Evolutionary conservation across 176 grass and related monocot species (phyloP).

Genomic region (Chloris gayana): DNA sequence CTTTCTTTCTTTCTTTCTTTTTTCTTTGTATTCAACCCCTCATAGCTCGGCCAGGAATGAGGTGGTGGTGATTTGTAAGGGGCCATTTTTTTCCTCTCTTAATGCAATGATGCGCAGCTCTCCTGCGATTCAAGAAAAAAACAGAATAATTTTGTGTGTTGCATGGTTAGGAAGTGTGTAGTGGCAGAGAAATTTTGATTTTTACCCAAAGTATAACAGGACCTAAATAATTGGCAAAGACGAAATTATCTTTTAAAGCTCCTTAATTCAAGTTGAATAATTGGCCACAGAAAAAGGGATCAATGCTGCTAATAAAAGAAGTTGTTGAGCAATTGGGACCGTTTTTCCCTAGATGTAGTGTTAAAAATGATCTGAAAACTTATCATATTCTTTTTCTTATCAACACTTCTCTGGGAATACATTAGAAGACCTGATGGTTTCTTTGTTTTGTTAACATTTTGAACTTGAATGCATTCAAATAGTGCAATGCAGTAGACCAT

Average conservation of each 20-base stretch:
- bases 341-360: neutral
- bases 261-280: neutral
- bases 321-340: neutral
- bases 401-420: neutral
- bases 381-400: neutral
- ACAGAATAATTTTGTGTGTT: neutral
- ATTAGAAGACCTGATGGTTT: neutral
- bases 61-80: no score
- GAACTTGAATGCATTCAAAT: neutral
- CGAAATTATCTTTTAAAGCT: neutral
- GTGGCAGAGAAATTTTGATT: conserved; percentile 1
- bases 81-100: no score
- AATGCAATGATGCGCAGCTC: no score
- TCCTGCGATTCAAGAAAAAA: no score
- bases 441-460: neutral
- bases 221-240: neutral
- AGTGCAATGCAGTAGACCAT: neutral
- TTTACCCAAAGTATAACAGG: neutral
- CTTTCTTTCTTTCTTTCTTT: no score
- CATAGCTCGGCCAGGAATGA: no score
- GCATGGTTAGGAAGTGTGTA: neutral
- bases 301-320: conserved; percentile 1
- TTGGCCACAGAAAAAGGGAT: neutral
- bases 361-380: neutral
- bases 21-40: no score